Percentiles rank a stretch among this genome's conserved stretches.
These are phyloP conservation scores for Kodamaea restingae DNA, from an alignment of 805 yeast genomes.

Conservation along the genomic window DNA sequence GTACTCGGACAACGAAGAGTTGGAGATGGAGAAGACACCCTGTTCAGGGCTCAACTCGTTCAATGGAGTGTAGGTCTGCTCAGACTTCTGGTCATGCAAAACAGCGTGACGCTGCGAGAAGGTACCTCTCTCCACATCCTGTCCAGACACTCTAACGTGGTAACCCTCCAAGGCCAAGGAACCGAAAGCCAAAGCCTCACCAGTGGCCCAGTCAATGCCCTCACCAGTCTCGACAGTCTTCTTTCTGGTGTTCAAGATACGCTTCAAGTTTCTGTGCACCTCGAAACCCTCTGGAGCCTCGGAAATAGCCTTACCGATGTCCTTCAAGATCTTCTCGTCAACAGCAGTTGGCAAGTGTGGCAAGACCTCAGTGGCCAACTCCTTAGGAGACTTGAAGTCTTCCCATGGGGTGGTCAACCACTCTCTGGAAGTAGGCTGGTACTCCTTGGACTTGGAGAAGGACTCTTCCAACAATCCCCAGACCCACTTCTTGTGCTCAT, in stretches of 20 bases:
- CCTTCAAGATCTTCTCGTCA: slow-evolving; percentile 62
- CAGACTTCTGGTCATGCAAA: slow-evolving; percentile 90
- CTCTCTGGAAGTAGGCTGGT: slow-evolving; percentile 87
- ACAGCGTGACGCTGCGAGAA: slow-evolving; percentile 99
- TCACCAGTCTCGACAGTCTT: slow-evolving; percentile 85
- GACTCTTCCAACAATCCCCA: slow-evolving; percentile 93
- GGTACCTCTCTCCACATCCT: slow-evolving; percentile 99
- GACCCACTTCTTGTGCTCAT: slow-evolving; percentile 96
- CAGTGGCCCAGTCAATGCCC: slow-evolving; percentile 98
- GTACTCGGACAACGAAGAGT: slow-evolving; percentile 95
- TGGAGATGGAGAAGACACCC: slow-evolving; percentile 81
- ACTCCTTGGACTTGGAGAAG: slow-evolving; percentile 82
- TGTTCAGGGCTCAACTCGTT: slow-evolving; percentile 74
- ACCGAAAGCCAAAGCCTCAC: slow-evolving; percentile 98
- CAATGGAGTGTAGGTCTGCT: slow-evolving; percentile 79
- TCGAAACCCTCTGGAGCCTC: slow-evolving; percentile 85
- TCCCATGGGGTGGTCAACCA: slow-evolving; percentile 99
- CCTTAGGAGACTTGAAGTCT: slow-evolving; percentile 96
- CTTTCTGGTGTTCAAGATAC: slow-evolving; percentile 84
- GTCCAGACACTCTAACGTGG: slow-evolving; percentile 97
- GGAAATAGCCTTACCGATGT: slow-evolving; percentile 74
- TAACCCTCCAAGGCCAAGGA: slow-evolving; percentile 88
- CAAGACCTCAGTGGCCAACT: slow-evolving; percentile 89
- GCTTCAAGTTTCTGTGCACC: slow-evolving; percentile 91
- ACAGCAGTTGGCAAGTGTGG: slow-evolving; percentile 97